phyloP scores from a whole-genome alignment of 129 eudicot genomes.

The Flaveria brownii region DNA sequence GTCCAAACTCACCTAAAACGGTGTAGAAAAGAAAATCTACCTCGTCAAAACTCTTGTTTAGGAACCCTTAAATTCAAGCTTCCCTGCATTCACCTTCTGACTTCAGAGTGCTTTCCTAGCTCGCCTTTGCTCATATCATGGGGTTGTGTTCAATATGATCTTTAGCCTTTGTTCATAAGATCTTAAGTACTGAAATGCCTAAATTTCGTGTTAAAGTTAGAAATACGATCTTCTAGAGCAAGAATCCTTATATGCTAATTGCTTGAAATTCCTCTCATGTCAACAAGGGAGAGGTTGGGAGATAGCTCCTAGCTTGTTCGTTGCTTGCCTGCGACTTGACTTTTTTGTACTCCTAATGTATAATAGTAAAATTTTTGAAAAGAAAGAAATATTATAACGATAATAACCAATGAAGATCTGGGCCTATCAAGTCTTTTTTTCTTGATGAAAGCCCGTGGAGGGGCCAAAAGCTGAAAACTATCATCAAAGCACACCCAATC shows the following conservation, averaged over 20 bases:
- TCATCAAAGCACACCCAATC: too few species aligned
- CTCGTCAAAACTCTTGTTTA: not conserved
- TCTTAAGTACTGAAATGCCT: slow-evolving; percentile 9
- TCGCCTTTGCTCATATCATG: slow-evolving; percentile 5
- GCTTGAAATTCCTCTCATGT: slow-evolving; percentile 18
- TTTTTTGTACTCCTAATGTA: not conserved
- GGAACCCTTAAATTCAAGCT: not conserved
- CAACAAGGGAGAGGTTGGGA: slow-evolving; percentile 10
- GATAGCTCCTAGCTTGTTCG: slow-evolving; percentile 1
- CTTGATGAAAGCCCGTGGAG: too few species aligned
- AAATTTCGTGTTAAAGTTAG: not conserved
- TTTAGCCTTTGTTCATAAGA: not conserved
- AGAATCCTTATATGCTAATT: slow-evolving; percentile 12
- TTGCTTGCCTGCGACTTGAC: not conserved
- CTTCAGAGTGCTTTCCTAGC: not conserved
- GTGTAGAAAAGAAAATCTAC: not conserved
- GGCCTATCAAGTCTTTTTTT: too few species aligned
- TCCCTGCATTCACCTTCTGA: not conserved
- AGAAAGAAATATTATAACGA: too few species aligned
- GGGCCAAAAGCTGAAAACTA: too few species aligned
- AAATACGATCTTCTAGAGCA: not conserved
- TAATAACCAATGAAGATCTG: too few species aligned
- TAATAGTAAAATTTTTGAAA: too few species aligned
- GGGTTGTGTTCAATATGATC: not conserved
- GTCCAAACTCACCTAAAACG: not conserved